Evolutionary conservation across 805 yeast genomes (phyloP).

Genomic region (Wickerhamomyces alni): DNA sequence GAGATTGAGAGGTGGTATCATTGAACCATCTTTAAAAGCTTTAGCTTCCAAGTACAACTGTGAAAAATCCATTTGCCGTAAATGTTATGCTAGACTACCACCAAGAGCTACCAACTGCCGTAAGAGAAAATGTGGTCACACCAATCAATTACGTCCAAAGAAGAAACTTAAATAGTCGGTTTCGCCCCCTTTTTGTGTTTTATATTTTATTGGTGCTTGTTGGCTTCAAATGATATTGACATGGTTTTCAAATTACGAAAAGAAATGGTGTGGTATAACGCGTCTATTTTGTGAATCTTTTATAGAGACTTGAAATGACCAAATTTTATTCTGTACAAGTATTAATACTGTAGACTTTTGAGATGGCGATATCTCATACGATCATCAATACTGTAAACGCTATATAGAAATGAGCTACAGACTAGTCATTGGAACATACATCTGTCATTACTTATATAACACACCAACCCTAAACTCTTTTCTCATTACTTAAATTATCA

Average conservation of each 20-base stretch:
- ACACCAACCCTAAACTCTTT: too few relatives aligned
- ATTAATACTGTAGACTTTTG: too few relatives aligned
- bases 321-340: background rate
- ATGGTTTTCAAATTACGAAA: background rate
- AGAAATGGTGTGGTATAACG: background rate
- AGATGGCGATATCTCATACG: too few relatives aligned
- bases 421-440: too few relatives aligned
- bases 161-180: slow-evolving; percentile 90
- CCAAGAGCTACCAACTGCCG: slow-evolving; percentile 99
- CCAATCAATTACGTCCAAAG: slow-evolving; percentile 99
- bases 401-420: too few relatives aligned
- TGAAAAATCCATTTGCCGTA: slow-evolving; percentile 98
- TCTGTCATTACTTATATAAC: too few relatives aligned
- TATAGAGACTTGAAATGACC: slow-evolving; percentile 2
- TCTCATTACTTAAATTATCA: too few relatives aligned
- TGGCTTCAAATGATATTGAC: background rate
- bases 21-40: slow-evolving; percentile 99
- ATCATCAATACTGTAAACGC: too few relatives aligned
- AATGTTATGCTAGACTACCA: slow-evolving; percentile 99
- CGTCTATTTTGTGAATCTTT: background rate
- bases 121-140: slow-evolving; percentile 99
- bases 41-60: slow-evolving; percentile 99
- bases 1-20: slow-evolving; percentile 98
- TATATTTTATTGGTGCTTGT: slow-evolving; percentile 1
- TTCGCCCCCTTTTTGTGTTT: slow-evolving; percentile 26